Evolutionary conservation across 2,329 filamentous ascomycete genomes (phyloP), one percentile per base, ranked within the genome.

Genomic region (Hypoxylon sp.): DNA sequence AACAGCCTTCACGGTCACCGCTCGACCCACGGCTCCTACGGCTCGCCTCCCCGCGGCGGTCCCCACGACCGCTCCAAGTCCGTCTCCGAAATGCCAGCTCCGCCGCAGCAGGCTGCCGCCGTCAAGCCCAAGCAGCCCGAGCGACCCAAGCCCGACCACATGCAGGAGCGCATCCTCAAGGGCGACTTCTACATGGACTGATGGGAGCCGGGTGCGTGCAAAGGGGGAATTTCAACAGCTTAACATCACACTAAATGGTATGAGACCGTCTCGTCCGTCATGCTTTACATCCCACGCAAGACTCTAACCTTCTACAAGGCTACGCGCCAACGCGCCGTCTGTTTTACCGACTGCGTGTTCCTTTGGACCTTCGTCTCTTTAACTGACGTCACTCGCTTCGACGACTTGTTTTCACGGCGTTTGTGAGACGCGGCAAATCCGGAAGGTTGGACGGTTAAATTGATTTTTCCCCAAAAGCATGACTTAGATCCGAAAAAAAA

Each of bases 131-230:
- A 79, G 65, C 75, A 75, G 46, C 69, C 74, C 47, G 75, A 81
- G 68, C 78, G 82, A 31, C 81, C 81, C 64, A 96, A 94, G 80
- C 93, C 94, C 24, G 95, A 99, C 78, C 89, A 89, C 62, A 95
- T 97, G 79, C 93, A 97, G 76, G 95, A 99, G 82, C 87, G 96
- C 66, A 98, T 99, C 69, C 83, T 99, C 66, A 95, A 97, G 79
- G 95, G 94, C 41, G 95, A 99, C 72, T 98, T 99, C 70, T 95
- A 95, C 79, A 97, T 98, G 92, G 93, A 97, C 72, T 97, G 81
- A 81, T 59, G 17, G 33, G 9, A 20, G 15, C 26, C 26, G 18
- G 31, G 26, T 29, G 18, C 37, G 41, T 33, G 18, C 51, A 37
- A 13, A 40, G 11, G 20, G 31, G 27, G 27, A 52, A 37, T 48